Evolutionary conservation across 2,329 filamentous ascomycete genomes (phyloP).

Genomic region (Colletotrichum theobromicola): DNA sequence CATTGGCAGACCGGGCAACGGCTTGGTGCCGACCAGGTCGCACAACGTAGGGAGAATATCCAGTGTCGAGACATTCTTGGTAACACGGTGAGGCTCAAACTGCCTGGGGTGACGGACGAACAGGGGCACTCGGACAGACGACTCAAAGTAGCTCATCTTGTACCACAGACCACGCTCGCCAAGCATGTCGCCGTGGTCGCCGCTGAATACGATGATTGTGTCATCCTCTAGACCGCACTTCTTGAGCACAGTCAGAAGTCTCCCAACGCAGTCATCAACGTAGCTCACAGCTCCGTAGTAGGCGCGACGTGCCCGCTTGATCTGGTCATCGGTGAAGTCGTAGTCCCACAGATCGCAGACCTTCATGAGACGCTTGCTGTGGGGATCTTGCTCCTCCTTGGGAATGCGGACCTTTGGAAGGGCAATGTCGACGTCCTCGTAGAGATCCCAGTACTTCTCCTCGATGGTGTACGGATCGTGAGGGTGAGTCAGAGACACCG

Average conservation of each 20-base stretch:
- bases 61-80: slow-evolving; percentile 86
- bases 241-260: slow-evolving; percentile 78
- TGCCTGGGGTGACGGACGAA: slow-evolving; percentile 80
- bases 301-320: slow-evolving; percentile 82
- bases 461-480: slow-evolving; percentile 96
- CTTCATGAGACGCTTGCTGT: slow-evolving; percentile 85
- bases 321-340: slow-evolving; percentile 82
- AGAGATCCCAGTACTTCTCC: slow-evolving; percentile 90
- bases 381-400: slow-evolving; percentile 82
- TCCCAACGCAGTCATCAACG: slow-evolving; percentile 90
- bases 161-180: slow-evolving; percentile 93
- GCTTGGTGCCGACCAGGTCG: slow-evolving; percentile 76
- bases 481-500: slow-evolving; percentile 90
- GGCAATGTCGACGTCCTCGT: slow-evolving; percentile 87
- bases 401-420: slow-evolving; percentile 80
- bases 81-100: slow-evolving; percentile 78
- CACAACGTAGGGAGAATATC: slow-evolving; percentile 90
- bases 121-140: slow-evolving; percentile 86
- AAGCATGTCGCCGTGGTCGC: slow-evolving; percentile 95
- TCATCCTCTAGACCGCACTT: slow-evolving; percentile 81
- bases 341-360: slow-evolving; percentile 88
- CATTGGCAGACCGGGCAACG: slow-evolving; percentile 76
- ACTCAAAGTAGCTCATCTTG: slow-evolving; percentile 98
- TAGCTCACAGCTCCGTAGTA: slow-evolving; percentile 96
- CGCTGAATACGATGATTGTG: slow-evolving; percentile 90